Evolutionary conservation across 768 basidiomycete genomes (phyloP).

Genomic region (Mycena latifolia): DNA sequence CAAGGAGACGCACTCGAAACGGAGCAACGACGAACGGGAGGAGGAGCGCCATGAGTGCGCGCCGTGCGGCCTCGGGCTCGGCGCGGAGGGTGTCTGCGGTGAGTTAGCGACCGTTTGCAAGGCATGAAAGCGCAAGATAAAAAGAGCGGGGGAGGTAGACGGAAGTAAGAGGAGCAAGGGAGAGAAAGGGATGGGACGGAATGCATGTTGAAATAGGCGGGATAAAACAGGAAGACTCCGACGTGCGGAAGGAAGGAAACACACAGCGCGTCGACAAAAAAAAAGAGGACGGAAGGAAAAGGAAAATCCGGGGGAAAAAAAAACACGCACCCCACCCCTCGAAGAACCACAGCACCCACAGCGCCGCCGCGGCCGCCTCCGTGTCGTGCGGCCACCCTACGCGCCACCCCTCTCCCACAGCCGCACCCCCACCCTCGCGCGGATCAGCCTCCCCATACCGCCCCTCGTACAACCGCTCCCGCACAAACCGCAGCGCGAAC

Average conservation of each 20-base stretch:
- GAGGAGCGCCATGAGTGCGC: slow-evolving; percentile 21
- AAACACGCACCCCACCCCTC: slow-evolving; percentile 12
- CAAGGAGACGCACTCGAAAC: slow-evolving; percentile 35
- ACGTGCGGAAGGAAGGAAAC: no score
- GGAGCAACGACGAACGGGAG: slow-evolving; percentile 26
- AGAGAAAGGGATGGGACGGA: no score
- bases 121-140: not conserved
- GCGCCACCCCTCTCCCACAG: not conserved
- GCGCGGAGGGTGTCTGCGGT: slow-evolving; percentile 5
- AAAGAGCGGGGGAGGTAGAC: not conserved
- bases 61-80: slow-evolving; percentile 22
- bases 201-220: no score
- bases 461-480: not conserved
- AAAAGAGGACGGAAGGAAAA: no score
- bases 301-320: no score
- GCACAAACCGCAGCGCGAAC: not conserved
- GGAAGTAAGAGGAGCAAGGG: no score
- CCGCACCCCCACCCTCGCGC: no score
- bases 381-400: slow-evolving; percentile 30
- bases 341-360: slow-evolving; percentile 31
- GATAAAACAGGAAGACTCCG: no score
- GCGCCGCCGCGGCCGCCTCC: slow-evolving; percentile 14
- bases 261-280: not conserved
- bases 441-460: not conserved
- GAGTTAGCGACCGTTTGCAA: no score